Evolutionary conservation across 106 monocot genomes (phyloP), one percentile per base, ranked within the genome.

Genomic region (Dactylorhiza incarnata): DNA sequence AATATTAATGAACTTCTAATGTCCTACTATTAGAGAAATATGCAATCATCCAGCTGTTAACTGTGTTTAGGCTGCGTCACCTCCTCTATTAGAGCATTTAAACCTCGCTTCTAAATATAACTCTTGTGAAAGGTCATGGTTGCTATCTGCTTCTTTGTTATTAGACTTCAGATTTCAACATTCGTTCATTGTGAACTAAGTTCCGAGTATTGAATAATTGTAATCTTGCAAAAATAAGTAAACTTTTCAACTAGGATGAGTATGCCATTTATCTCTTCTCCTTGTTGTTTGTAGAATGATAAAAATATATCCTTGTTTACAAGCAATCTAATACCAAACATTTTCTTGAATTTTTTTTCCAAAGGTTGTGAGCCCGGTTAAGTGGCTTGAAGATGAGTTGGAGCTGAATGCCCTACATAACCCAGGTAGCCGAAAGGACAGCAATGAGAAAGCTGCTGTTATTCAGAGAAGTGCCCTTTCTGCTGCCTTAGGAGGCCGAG

Each of bases 361-460:
- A 72, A 75, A 97, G 97, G 97, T 99, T 72, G 99, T 99, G 53
- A 94, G 88, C 55, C 94, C 99, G 61, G 91, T 99, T 51, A 99
- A 94, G 77, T 99, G 99, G 99, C 94, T 99, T 78, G 99, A 99
- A 86, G 99, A 99, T 82, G 99, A 99, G 78, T 68, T 99, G 79
- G 99, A 99, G 79, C 49, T 99, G 71, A 99, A 94, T 83, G 94
- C 97, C 75, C 83, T 99, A 3, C 94, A 91, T 68, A 94, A 94
- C 77, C 91, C 99, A 77, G 88, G 91, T 45, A 94, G 99, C 78
- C 85, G 82, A 23, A 86, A 86, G 75, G 99, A 89, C 56, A 87
- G 80, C 59, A 99, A 94, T 79, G 95, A 95, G 77, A 99, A 99
- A 80, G 89, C 87, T 58, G 94, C 87, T 75, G 78, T 86, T 26